phyloP scores from a whole-genome alignment of 441 rosid species.

The Pelargonium fulgidum region DNA sequence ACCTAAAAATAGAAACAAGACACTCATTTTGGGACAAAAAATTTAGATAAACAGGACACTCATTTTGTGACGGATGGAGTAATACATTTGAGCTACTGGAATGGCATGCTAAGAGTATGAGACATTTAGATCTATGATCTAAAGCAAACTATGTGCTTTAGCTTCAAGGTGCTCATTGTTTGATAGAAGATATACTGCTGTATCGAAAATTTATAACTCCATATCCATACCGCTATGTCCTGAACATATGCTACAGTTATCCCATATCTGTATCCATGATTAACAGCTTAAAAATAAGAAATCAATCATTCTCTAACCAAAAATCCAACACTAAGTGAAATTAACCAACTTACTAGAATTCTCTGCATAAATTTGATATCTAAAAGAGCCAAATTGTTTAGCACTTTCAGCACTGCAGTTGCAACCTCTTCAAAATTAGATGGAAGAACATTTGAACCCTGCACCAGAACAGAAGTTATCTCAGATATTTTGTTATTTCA shows the following conservation, averaged over 20 bases:
- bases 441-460: constrained; percentile 62
- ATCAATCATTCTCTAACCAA: constrained; percentile 7
- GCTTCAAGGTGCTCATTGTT: neutral
- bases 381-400: constrained; percentile 68
- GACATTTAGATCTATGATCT: neutral
- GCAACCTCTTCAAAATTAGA: constrained; percentile 76
- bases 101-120: neutral
- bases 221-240: neutral
- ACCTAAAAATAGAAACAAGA: too few species aligned
- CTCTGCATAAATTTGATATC: constrained; percentile 57
- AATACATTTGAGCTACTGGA: neutral
- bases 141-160: neutral
- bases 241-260: constrained; percentile 3
- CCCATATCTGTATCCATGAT: neutral
- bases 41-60: too few species aligned
- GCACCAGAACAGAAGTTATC: constrained; percentile 20
- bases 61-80: too few species aligned
- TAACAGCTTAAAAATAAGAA: constrained; percentile 1
- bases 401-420: constrained; percentile 65
- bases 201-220: neutral
- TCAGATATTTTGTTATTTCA: constrained; percentile 5
- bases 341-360: constrained; percentile 51
- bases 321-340: neutral
- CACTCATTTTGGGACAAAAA: too few species aligned
- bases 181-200: neutral